Conservation (phyloP, 2,329 filamentous ascomycete species). For the Rhynchosporium graminicola region DNA sequence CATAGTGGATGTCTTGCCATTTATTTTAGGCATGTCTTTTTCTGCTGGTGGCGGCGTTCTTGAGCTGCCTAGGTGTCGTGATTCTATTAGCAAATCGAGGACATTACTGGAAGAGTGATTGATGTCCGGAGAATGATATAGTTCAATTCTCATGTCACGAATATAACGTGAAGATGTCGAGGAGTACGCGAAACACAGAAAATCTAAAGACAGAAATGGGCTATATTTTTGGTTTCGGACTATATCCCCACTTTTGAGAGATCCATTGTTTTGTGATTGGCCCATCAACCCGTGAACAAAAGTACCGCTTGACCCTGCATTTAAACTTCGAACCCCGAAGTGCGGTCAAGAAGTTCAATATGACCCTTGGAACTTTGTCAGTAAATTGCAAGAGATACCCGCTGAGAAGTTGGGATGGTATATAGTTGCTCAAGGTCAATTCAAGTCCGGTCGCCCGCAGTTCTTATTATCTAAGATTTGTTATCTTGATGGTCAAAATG, state of each 20-base stretch:
- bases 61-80: background rate
- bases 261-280: background rate
- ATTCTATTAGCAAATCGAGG: background rate
- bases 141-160: background rate
- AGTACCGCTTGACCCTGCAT: background rate
- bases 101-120: too few relatives aligned
- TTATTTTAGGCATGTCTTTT: background rate
- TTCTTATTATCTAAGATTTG: too few relatives aligned
- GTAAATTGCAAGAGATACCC: too few relatives aligned
- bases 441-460: too few relatives aligned
- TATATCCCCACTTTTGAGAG: constrained; percentile 3
- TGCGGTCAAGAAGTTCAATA: too few relatives aligned
- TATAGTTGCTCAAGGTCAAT: too few relatives aligned
- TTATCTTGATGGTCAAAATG: too few relatives aligned
- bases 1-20: background rate
- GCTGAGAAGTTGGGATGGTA: too few relatives aligned
- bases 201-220: background rate
- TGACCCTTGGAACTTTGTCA: too few relatives aligned
- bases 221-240: constrained; percentile 8
- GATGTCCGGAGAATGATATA: background rate
- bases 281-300: background rate
- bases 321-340: too few relatives aligned
- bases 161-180: background rate
- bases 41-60: background rate
- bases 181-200: background rate